Evolutionary conservation across 805 yeast genomes (phyloP).

Genomic region (Barnettozyma sucrosica): DNA sequence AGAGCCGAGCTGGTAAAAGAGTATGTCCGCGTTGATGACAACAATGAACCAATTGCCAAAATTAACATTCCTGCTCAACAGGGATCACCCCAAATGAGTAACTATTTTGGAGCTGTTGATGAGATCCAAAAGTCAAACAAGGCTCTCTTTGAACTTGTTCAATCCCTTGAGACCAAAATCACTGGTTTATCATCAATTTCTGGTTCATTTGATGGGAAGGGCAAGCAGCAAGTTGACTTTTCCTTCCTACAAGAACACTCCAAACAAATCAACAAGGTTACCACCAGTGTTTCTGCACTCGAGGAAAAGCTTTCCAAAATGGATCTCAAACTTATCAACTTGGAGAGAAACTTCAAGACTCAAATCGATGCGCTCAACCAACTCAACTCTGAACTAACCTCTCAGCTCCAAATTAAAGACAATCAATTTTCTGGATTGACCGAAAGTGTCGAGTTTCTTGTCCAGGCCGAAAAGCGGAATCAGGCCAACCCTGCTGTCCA

Average conservation of each 20-base stretch:
- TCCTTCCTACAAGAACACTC: conserved; percentile 19
- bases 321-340: conserved; percentile 7
- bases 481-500: conserved; percentile 19
- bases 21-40: conserved; percentile 31
- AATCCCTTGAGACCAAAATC: conserved; percentile 16
- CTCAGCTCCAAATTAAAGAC: conserved; percentile 23
- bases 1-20: conserved; percentile 43
- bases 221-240: conserved; percentile 15
- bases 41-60: conserved; percentile 27
- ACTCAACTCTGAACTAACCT: conserved; percentile 17
- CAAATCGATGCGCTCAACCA: conserved; percentile 10
- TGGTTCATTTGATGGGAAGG: conserved; percentile 6
- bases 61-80: conserved; percentile 8
- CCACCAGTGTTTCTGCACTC: neutral
- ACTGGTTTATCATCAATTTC: conserved; percentile 6
- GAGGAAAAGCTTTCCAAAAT: conserved; percentile 4
- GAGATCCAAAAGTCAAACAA: conserved; percentile 16
- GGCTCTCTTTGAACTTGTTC: conserved; percentile 14
- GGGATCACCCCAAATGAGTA: neutral
- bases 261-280: conserved; percentile 11
- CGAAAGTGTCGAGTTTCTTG: conserved; percentile 17
- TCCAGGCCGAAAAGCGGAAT: conserved; percentile 21
- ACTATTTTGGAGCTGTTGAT: conserved; percentile 9
- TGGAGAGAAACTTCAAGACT: conserved; percentile 7
- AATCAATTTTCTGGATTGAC: conserved; percentile 18